These are phyloP conservation scores for Eimeria acervulina DNA, from an alignment of 169 alveolate species.

Conservation along the genomic window DNA sequence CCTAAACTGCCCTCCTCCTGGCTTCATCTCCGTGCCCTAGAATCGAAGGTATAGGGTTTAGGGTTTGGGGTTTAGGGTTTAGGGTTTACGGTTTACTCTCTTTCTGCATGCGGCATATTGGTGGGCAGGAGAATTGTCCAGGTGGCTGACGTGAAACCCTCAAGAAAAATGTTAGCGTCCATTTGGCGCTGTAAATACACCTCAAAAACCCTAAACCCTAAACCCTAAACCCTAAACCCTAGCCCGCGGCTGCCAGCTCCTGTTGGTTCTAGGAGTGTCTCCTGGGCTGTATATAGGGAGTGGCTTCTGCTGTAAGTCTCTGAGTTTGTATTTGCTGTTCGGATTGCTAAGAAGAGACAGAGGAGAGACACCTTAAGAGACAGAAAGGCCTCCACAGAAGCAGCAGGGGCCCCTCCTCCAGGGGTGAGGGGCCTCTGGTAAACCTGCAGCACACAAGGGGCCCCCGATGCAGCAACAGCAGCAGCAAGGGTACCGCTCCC, in stretches of 20 bases:
- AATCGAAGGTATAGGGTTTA: background rate
- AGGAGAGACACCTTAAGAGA: background rate
- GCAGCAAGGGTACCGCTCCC: conserved; percentile 27
- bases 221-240: conserved; percentile 24
- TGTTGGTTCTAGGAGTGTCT: background rate
- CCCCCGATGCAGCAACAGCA: conserved; percentile 30
- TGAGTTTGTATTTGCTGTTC: background rate
- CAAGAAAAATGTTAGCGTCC: background rate
- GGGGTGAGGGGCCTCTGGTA: conserved; percentile 22
- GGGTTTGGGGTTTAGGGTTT: conserved; percentile 27
- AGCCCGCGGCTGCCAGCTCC: background rate
- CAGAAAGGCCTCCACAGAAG: conserved; percentile 34
- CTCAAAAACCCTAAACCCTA: conserved; percentile 10
- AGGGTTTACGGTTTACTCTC: conserved; percentile 17
- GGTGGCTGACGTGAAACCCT: background rate
- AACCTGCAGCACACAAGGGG: background rate
- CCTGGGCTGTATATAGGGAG: background rate
- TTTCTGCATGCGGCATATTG: too few relatives aligned
- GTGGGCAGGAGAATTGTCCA: too few relatives aligned
- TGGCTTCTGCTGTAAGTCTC: background rate
- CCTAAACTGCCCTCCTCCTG: background rate
- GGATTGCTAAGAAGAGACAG: too few relatives aligned
- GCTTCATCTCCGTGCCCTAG: background rate
- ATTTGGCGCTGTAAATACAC: conserved; percentile 25
- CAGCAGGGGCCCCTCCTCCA: background rate